phyloP scores from a whole-genome alignment of 352 stramenopile genomes.

The Globisporangium megalacanthum region DNA sequence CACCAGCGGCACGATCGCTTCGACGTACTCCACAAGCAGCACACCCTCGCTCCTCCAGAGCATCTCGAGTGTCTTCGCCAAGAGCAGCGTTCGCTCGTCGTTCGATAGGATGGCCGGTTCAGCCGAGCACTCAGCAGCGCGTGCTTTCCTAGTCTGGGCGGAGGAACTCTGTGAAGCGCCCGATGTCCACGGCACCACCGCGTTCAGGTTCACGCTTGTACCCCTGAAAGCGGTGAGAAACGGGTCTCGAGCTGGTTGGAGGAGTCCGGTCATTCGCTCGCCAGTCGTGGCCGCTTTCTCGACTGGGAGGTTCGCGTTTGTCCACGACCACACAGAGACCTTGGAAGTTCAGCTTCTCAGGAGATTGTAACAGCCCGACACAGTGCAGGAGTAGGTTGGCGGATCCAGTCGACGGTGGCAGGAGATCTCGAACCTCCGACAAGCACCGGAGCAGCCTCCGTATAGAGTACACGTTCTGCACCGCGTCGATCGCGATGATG shows the following conservation, averaged over 20 bases:
- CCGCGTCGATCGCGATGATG: slow-evolving; percentile 4
- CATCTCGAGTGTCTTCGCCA: slow-evolving; percentile 5
- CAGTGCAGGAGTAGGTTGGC: background rate
- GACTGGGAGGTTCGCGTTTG: background rate
- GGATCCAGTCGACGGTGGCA: too few species aligned
- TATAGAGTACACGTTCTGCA: background rate
- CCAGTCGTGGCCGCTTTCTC: background rate
- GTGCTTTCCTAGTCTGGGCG: background rate
- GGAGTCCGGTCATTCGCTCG: background rate
- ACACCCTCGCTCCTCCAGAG: slow-evolving; percentile 2
- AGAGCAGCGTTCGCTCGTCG: slow-evolving; percentile 9
- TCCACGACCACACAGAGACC: background rate
- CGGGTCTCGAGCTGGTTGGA: background rate
- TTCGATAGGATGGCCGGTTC: slow-evolving; percentile 11
- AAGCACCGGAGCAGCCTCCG: background rate
- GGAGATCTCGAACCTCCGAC: background rate
- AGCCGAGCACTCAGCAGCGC: too few species aligned
- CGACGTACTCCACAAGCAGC: slow-evolving; percentile 10
- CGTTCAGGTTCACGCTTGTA: background rate
- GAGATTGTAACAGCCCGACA: background rate
- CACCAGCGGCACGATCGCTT: background rate
- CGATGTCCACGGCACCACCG: slow-evolving; percentile 12
- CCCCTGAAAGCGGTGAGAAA: too few species aligned
- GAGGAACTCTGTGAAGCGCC: background rate
- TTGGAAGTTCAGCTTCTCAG: background rate